Conservation (phyloP, 2,329 filamentous ascomycete genomes). For the Aspergillus sp. region DNA sequence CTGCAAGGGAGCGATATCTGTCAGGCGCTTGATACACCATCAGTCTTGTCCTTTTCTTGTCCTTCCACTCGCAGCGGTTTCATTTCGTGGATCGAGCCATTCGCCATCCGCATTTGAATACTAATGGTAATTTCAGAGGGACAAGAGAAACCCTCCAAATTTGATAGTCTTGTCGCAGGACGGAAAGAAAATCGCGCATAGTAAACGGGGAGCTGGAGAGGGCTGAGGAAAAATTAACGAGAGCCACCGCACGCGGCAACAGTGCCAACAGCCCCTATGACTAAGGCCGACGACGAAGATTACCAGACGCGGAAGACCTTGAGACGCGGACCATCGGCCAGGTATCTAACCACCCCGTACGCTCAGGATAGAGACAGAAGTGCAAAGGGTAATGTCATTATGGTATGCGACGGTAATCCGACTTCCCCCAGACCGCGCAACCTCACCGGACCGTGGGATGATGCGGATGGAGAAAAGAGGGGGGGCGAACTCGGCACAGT, state of each 20-base stretch:
- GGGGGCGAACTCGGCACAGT: constrained; percentile 22
- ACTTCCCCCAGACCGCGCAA: background rate
- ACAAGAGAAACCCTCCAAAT: background rate
- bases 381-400: background rate
- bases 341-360: background rate
- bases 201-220: constrained; percentile 14
- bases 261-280: background rate
- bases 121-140: constrained; percentile 4
- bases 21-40: too few relatives aligned
- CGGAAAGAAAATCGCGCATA: constrained; percentile 27
- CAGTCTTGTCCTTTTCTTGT: constrained; percentile 9
- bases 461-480: constrained; percentile 10
- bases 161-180: constrained; percentile 11
- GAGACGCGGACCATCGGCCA: background rate
- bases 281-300: background rate
- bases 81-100: background rate
- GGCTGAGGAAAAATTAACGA: constrained; percentile 22
- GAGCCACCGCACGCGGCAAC: constrained; percentile 21
- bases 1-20: too few relatives aligned
- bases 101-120: constrained; percentile 1
- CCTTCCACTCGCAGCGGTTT: background rate
- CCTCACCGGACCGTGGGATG: background rate
- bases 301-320: background rate
- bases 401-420: background rate
- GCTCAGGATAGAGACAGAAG: background rate